These are phyloP conservation scores for Rhizophora apiculata DNA, from an alignment of 345 rosid genomes.

Conservation along the genomic window DNA sequence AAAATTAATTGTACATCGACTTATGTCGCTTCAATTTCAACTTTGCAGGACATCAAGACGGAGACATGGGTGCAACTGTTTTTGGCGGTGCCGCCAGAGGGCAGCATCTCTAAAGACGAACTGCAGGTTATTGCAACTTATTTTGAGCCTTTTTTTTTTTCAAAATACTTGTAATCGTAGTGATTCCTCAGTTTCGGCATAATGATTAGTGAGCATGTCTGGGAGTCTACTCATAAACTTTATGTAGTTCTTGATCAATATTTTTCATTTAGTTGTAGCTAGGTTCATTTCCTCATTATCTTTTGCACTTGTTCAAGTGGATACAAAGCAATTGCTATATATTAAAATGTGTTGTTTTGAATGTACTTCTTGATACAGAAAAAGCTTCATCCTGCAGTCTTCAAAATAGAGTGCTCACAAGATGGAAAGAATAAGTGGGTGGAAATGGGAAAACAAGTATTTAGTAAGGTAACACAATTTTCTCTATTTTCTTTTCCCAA, in stretches of 20 bases:
- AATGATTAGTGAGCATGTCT: too few species aligned
- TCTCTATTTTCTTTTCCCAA: neutral
- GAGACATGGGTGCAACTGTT: conserved; percentile 75
- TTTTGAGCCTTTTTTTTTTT: neutral
- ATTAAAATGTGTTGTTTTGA: conserved; percentile 15
- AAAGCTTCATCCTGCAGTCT: conserved; percentile 56
- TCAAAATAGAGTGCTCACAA: conserved; percentile 71
- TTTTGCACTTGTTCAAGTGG: neutral
- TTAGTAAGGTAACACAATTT: conserved; percentile 62
- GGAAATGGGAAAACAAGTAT: conserved; percentile 78
- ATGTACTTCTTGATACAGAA: conserved; percentile 43
- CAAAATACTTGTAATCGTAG: too few species aligned
- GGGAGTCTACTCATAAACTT: too few species aligned
- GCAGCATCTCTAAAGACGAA: conserved; percentile 65
- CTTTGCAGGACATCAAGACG: conserved; percentile 59
- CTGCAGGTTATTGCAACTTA: conserved; percentile 47
- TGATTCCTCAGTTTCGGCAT: too few species aligned
- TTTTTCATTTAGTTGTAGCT: neutral
- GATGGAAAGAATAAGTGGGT: conserved; percentile 90
- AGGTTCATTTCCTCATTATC: neutral
- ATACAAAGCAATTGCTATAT: neutral
- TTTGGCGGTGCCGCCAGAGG: conserved; percentile 62
- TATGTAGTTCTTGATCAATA: too few species aligned
- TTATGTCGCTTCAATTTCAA: neutral
- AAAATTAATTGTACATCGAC: neutral